These are phyloP conservation scores for Rickenella mellea DNA, from an alignment of 768 basidiomycete genomes.

Conservation along the genomic window DNA sequence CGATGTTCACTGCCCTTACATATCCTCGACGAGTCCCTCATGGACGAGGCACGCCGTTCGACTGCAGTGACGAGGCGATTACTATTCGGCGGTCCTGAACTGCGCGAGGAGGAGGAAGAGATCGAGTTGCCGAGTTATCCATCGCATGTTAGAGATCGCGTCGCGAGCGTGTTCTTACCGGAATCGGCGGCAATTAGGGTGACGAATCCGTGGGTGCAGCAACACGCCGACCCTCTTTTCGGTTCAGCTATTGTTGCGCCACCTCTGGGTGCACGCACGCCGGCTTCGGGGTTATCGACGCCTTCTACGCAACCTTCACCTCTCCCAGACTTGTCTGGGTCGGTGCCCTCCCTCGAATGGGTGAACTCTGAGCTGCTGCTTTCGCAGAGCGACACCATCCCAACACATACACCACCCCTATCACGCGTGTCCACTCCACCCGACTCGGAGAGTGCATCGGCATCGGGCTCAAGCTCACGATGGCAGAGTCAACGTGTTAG, in stretches of 20 bases:
- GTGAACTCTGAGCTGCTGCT: conserved; percentile 79
- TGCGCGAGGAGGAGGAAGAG: conserved; percentile 45
- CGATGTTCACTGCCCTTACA: conserved; percentile 87
- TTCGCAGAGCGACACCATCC: conserved; percentile 26
- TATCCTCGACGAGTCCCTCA: conserved; percentile 64
- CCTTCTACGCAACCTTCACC: background rate
- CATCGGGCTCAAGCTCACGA: conserved; percentile 1
- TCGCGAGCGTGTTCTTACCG: conserved; percentile 67
- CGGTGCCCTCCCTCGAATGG: conserved; percentile 59
- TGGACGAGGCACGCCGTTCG: conserved; percentile 65
- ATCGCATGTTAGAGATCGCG: conserved; percentile 83
- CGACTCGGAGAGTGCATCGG: conserved; percentile 18
- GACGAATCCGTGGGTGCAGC: conserved; percentile 53
- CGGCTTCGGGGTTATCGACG: too few relatives aligned
- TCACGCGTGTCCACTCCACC: conserved; percentile 13
- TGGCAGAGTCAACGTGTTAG: conserved; percentile 24
- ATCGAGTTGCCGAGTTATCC: conserved; percentile 81
- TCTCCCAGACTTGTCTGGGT: background rate
- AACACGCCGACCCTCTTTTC: background rate
- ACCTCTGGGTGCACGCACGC: background rate
- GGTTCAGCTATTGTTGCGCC: background rate
- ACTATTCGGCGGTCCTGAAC: conserved; percentile 34
- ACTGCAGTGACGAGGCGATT: conserved; percentile 71
- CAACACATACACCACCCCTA: background rate
- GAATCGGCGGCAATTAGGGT: conserved; percentile 56